A percentile compares a stretch with the other conserved stretches of the same genome.
Evolutionary conservation across 495 filamentous ascomycete species (phyloP).

Genomic region (Aspergillus funiculosus): DNA sequence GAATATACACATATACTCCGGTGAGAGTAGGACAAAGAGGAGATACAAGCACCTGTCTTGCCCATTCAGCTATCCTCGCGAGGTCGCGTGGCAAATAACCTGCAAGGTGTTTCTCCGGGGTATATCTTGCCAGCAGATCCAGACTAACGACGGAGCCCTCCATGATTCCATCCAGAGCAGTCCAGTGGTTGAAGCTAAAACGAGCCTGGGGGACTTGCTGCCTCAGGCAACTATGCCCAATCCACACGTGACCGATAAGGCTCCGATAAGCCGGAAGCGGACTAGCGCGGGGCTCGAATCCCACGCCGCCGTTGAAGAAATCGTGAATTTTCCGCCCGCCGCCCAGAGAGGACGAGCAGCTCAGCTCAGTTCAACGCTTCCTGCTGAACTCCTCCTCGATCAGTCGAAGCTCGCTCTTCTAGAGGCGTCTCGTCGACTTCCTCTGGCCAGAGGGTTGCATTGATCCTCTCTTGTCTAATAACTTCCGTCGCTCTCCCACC

Average conservation of each 20-base stretch:
- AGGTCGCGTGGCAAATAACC: too few species aligned
- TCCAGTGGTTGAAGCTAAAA: too few species aligned
- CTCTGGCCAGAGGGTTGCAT: constrained; percentile 9
- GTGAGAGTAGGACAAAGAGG: too few species aligned
- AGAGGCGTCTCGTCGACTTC: constrained; percentile 18
- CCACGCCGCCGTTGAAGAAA: constrained; percentile 13
- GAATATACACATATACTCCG: too few species aligned
- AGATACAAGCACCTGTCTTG: too few species aligned
- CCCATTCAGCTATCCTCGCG: too few species aligned
- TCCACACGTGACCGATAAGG: constrained; percentile 31
- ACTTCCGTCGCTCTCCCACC: not conserved
- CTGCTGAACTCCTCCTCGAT: constrained; percentile 13
- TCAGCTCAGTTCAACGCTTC: constrained; percentile 11
- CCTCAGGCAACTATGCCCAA: constrained; percentile 1
- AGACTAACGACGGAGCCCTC: too few species aligned
- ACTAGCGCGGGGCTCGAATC: constrained; percentile 29
- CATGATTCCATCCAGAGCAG: too few species aligned
- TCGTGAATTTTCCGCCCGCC: constrained; percentile 14
- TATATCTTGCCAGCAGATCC: too few species aligned
- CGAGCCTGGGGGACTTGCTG: not conserved
- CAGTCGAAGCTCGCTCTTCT: constrained; percentile 18
- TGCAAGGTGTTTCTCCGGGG: too few species aligned
- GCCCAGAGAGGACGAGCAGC: constrained; percentile 13
- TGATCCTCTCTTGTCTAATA: constrained; percentile 2
- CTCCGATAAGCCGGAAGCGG: constrained; percentile 26